Evolutionary conservation across 2,329 filamentous ascomycete species (phyloP).

Genomic region (Pyrenochaeta sp.): DNA sequence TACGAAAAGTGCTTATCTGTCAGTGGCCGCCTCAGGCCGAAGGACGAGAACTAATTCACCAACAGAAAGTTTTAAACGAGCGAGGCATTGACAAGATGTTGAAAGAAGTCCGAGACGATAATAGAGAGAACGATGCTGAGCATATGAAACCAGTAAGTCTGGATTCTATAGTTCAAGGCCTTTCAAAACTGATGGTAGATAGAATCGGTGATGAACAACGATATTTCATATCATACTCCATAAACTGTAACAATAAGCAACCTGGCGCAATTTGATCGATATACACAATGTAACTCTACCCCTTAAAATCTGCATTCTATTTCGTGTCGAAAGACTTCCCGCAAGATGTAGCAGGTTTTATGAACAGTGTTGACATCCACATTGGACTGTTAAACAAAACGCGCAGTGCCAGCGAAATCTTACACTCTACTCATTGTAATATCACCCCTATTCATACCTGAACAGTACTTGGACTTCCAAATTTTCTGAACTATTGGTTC

Average conservation of each 20-base stretch:
- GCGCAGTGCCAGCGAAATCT: not conserved
- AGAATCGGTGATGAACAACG: not conserved
- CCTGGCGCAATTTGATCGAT: not conserved
- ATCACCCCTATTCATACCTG: not conserved
- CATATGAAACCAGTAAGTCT: constrained; percentile 60
- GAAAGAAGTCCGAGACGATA: constrained; percentile 88
- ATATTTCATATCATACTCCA: not conserved
- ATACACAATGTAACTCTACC: not conserved
- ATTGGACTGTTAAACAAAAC: not conserved
- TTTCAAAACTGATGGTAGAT: not conserved
- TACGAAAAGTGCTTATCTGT: constrained; percentile 90
- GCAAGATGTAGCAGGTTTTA: not conserved
- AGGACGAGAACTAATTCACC: constrained; percentile 11
- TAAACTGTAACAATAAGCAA: not conserved
- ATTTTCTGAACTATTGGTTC: not conserved
- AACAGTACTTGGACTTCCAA: not conserved
- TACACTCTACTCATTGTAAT: not conserved
- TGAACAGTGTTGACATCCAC: not conserved
- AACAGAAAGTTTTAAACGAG: constrained; percentile 82
- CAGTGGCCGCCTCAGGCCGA: constrained; percentile 39
- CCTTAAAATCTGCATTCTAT: not conserved
- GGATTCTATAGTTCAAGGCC: not conserved
- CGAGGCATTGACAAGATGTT: constrained; percentile 93
- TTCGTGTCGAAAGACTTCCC: not conserved
- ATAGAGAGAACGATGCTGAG: constrained; percentile 83